A percentile compares a stretch with the other conserved stretches of the same genome.
These are phyloP conservation scores for Pseudogymnoascus sp. DNA, from an alignment of 2,329 filamentous ascomycete genomes.

Conservation along the genomic window DNA sequence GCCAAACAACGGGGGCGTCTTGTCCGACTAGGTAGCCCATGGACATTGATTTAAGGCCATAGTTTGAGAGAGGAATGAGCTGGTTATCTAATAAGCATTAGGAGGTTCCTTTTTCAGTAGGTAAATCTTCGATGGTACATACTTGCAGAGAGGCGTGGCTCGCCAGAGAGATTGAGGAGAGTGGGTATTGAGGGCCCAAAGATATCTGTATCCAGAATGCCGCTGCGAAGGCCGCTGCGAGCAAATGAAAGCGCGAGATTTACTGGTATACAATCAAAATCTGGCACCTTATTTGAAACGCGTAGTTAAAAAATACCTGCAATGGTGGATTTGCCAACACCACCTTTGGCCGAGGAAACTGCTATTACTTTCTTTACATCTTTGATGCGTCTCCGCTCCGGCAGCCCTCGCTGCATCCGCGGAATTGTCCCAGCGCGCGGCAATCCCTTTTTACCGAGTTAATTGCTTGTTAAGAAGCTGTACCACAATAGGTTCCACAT, in stretches of 20 bases:
- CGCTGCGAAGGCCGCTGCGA: conserved; percentile 68
- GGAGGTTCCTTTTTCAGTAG: conserved; percentile 13
- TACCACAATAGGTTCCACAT: conserved; percentile 23
- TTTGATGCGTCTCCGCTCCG: conserved; percentile 69
- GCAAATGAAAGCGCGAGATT: conserved; percentile 87
- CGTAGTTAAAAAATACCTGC: conserved; percentile 46
- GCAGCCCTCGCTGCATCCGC: conserved; percentile 71
- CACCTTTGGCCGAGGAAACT: conserved; percentile 95
- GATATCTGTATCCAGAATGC: conserved; percentile 91
- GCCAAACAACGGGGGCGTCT: conserved; percentile 81
- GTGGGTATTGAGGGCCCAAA: conserved; percentile 95
- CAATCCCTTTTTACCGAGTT: conserved; percentile 54
- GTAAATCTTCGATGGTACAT: conserved; percentile 27
- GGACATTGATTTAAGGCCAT: conserved; percentile 96
- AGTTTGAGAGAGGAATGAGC: conserved; percentile 81
- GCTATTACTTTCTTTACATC: conserved; percentile 88
- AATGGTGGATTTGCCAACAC: conserved; percentile 95
- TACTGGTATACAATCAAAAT: conserved; percentile 32
- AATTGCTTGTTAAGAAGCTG: not conserved
- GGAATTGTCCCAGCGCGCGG: conserved; percentile 68
- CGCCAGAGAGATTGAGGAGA: conserved; percentile 70
- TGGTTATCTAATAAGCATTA: conserved; percentile 54
- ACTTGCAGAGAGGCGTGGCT: conserved; percentile 69
- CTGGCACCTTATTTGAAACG: not conserved
- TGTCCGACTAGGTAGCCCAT: conserved; percentile 89